Evolutionary conservation across 805 yeast species (phyloP).

Genomic region (Yarrowia phangngaensis): DNA sequence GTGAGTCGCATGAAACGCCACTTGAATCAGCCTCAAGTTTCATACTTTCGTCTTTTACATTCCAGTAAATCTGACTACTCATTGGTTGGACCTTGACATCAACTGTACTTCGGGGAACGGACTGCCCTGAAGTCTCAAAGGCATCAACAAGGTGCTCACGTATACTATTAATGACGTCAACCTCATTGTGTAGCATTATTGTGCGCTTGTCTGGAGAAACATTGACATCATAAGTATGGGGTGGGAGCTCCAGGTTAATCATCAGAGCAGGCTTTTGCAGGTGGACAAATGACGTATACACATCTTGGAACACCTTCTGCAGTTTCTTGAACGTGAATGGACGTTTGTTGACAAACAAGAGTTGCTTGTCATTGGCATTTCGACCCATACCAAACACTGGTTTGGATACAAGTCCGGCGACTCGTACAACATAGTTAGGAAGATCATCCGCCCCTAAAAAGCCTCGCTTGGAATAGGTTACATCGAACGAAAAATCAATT

Average conservation of each 20-base stretch:
- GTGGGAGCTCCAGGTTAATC: conserved; percentile 53
- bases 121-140: conserved; percentile 44
- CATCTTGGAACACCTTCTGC: conserved; percentile 61
- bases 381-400: conserved; percentile 78
- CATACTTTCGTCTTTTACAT: not conserved
- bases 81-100: conserved; percentile 9
- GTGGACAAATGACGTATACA: conserved; percentile 65
- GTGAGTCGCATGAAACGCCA: too few species aligned
- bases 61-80: conserved; percentile 11
- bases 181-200: conserved; percentile 65
- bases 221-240: conserved; percentile 62
- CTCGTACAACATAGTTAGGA: conserved; percentile 19
- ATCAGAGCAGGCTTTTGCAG: conserved; percentile 70
- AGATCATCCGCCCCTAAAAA: conserved; percentile 5
- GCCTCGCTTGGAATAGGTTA: conserved; percentile 13
- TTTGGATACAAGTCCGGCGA: conserved; percentile 67
- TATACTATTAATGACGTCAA: conserved; percentile 52
- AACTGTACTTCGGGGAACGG: conserved; percentile 39
- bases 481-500: conserved; percentile 41
- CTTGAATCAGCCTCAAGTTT: too few species aligned
- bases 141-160: conserved; percentile 48
- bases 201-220: conserved; percentile 88
- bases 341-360: conserved; percentile 65
- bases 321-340: conserved; percentile 63
- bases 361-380: conserved; percentile 68